These are phyloP conservation scores for Candida verbasci DNA, from an alignment of 805 yeast species.

Conservation along the genomic window DNA sequence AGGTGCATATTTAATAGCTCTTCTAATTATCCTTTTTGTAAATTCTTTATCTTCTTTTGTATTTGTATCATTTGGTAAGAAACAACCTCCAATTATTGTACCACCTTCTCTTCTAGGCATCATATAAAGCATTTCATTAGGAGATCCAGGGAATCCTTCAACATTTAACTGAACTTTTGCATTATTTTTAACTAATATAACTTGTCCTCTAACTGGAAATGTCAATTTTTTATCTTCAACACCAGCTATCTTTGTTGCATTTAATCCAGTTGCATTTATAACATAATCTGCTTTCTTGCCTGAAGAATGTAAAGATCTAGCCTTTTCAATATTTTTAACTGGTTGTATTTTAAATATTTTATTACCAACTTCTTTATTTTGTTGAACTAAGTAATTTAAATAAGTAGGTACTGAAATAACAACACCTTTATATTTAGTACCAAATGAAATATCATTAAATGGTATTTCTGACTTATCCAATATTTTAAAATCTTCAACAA, in stretches of 20 bases:
- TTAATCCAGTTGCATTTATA: constrained; percentile 56
- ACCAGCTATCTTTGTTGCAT: constrained; percentile 42
- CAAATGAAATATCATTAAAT: constrained; percentile 34
- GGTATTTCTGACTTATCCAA: constrained; percentile 35
- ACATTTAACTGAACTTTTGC: constrained; percentile 26
- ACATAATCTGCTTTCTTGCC: constrained; percentile 45
- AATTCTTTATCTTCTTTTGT: constrained; percentile 36
- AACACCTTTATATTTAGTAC: constrained; percentile 48
- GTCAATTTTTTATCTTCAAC: constrained; percentile 38
- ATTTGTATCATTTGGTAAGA: constrained; percentile 13
- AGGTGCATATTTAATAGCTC: constrained; percentile 43
- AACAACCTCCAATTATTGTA: constrained; percentile 58
- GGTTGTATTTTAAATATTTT: constrained; percentile 36
- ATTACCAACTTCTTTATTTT: constrained; percentile 45
- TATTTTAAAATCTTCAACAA: constrained; percentile 37
- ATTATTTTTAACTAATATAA: constrained; percentile 47
- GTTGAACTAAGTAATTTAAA: constrained; percentile 46
- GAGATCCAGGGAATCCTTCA: constrained; percentile 26
- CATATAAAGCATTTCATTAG: constrained; percentile 48
- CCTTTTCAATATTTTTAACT: constrained; percentile 45
- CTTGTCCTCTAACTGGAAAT: constrained; percentile 59
- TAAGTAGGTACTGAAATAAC: constrained; percentile 59
- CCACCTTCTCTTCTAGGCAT: constrained; percentile 79
- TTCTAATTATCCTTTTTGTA: constrained; percentile 41
- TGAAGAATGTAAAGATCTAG: constrained; percentile 36